Base-by-base conservation (phyloP, 2,329 filamentous ascomycete genomes). In the Elsinoe perseae region DNA sequence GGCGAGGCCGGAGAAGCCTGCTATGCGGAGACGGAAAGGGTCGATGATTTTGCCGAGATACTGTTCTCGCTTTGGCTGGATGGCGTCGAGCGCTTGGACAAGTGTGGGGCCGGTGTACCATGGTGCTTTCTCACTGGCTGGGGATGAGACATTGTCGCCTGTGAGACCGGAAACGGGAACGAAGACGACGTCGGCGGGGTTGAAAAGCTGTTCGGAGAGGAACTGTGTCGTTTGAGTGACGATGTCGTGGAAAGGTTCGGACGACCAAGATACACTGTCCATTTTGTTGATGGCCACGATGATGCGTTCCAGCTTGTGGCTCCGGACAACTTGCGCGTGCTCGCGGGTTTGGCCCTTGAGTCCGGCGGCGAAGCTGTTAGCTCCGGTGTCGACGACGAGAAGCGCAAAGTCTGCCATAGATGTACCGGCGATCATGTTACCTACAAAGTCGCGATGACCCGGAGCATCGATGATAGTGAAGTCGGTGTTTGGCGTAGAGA, bases 361-460 rank as follows among this genome's bases (percentile, higher is more conserved):
- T 0, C 93, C 95, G 2, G 89, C 90, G 69, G 98, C 93, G 62
- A 97, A 96, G 30, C 91, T 91, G 30, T 92, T 93, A 0, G 83
- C 89, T 57, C 87, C 86, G 3, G 92, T 87, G 68, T 98, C 93
- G 59, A 98, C 89, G 18, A 98, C 93, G 2, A 98, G 76, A 0
- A 98, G 86, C 0, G 91, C 93, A 70, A 97, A 93, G 69, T 98
- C 93, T 8, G 93, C 95, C 71, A 96, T 92, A 58, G 88, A 93
- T 2, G 92, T 90, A 12, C 93, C 93, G 1, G 92, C 92, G 68
- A 98, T 96, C 93, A 98, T 98, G 70, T 96, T 98, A 0, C 93
- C 93, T 18, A 98, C 90, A 67, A 97, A 98, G 68, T 98, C 93
- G 59, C 85, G 82, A 70, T 98, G 93, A 0, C 93, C 93, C 0